Base-by-base conservation (phyloP, 352 stramenopile genomes). In the Aphanomyces euteiches region DNA sequence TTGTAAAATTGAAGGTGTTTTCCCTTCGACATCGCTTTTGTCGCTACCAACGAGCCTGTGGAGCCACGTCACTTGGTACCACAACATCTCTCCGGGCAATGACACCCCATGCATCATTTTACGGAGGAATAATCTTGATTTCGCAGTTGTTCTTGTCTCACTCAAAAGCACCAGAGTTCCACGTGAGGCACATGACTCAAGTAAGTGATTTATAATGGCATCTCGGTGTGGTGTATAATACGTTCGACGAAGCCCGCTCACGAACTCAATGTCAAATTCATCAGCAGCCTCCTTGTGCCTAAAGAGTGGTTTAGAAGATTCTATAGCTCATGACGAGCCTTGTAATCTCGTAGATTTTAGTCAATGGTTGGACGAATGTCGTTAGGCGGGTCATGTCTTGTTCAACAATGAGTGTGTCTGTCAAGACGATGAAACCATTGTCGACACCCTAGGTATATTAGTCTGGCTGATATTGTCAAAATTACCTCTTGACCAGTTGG, bases 111-210 rank as follows among this genome's bases (percentile, higher is more conserved):
- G 39, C 19, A 67, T 10, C 59, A 67, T 67, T 41, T 21, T 21
- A 8, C 59, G 59, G 39, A 67, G 59, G 21, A 67, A 67, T 10
- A 67, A 13, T 13, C 59, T 41, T 12, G 36, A 21, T 41, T 45
- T 45, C 6, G n/a, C 12, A 12, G 41, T 13, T 12, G 59, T 67
- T 3, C 59, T 41, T 28, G 28, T 56, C 34, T 56, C 41, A 3
- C 17, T 39, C n/a, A 67, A 34, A 12, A n/a, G 59, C 8, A 67
- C 59, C 13, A 56, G 72, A 37, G 90, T 93, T 1, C 85, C 84
- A 15, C 90, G 58, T 1, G 87, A 82, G n/a, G 88, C 80, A 47
- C 85, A 95, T 17, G 85, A 92, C 17, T 81, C 73, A 47, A 95
- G 41, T 5, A 95, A 59, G 67, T 95, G 85, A 40, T 76, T 85